Evolutionary conservation across 306 rosid species (phyloP).

Genomic region (Cucurbita pepo): DNA sequence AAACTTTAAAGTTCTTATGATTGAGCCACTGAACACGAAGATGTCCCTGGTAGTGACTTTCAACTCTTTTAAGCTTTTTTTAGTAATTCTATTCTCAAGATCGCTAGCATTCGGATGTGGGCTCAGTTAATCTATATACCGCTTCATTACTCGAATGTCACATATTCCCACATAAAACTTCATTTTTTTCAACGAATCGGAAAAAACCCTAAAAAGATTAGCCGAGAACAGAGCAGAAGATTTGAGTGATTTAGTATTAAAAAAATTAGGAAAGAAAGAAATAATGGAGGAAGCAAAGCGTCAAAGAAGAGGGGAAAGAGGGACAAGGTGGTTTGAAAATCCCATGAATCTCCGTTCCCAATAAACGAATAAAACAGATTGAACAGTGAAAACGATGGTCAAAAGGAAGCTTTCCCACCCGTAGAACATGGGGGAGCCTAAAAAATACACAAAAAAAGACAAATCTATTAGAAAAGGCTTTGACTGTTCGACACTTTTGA

Average conservation of each 20-base stretch:
- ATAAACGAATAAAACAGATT: constrained; percentile 3
- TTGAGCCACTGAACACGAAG: no score
- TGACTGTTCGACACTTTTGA: background rate
- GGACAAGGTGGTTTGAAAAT: background rate
- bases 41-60: no score
- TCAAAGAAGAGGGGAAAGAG: background rate
- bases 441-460: background rate
- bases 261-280: background rate
- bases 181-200: no score
- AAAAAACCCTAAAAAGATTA: no score
- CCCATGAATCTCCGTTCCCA: constrained; percentile 1
- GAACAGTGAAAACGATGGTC: background rate
- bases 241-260: background rate
- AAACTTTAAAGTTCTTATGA: no score
- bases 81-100: no score
- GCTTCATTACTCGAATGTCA: no score
- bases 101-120: no score
- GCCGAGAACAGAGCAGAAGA: background rate
- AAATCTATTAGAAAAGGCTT: background rate
- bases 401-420: background rate
- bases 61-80: no score
- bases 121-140: no score
- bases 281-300: background rate
- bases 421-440: background rate
- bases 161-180: no score